Base-by-base conservation (phyloP, 1,284 basidiomycete species). In the Schizopora paradoxa region DNA sequence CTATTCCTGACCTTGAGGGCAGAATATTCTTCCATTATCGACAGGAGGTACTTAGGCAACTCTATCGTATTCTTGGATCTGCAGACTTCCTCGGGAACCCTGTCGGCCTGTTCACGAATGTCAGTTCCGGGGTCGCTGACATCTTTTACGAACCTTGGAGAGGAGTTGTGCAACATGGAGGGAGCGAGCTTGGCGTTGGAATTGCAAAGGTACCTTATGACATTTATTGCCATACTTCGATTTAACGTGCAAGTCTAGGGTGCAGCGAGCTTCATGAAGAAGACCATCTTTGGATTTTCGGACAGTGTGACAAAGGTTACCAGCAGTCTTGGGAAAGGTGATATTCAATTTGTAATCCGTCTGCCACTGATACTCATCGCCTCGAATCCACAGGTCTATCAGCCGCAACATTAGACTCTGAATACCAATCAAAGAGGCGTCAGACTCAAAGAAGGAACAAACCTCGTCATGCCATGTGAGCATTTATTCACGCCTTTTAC, bases 81-180 rank as follows among this genome's bases (percentile, higher is more conserved):
- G 94, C 95, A 0, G 95, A 99, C 66, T 97, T 99, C 68, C 84
- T 90, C 52, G 86, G 81, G 6, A 89, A 89, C 58, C 95, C 95
- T 4, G 92, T 98, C 23, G 95, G 95, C 10, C 73, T 99, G 42
- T 99, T 99, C 73, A 97, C 91, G 52, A 99, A 98, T 60, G 94
- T 99, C 60, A 95, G 91, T 60, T 97, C 93, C 19, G 96, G 96
- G n/a, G 91, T 99, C 6, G 88, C 90, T 38, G 96, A 99, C 64
- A 94, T 99, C 56, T 99, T 99, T 73, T 98, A 99, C 60, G 96
- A 98, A 66, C 96, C 96, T 6, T 98, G 95, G 72, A 88, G 96
- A 52, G 95, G 95, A 28, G 88, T 95, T 27, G 88, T 99, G 46
- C 91, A 97, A 81, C 93, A 96, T 59, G 96, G 96, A 13, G 94